Conservation (phyloP, 2,329 filamentous ascomycete genomes). For the Diaporthe velutina region DNA sequence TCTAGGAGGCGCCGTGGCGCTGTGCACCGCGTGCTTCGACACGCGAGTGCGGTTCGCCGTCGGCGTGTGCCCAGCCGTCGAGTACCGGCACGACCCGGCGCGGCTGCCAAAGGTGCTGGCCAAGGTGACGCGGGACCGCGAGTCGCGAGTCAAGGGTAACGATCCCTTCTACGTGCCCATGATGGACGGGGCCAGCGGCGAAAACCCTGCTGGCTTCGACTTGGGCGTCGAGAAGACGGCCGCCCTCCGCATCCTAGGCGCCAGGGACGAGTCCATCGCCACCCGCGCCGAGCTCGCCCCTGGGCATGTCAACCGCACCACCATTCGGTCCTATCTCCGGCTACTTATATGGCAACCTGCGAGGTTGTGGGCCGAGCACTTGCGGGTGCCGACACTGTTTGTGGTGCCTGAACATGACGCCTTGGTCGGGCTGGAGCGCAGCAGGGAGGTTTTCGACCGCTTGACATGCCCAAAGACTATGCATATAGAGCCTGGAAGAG, state of each 20-base stretch:
- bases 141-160: constrained; percentile 28
- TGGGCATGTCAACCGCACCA: not conserved
- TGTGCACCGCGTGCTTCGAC: constrained; percentile 49
- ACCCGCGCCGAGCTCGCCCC: not conserved
- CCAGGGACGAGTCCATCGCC: no score
- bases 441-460: no score
- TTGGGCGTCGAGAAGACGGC: not conserved
- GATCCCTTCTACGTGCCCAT: constrained; percentile 18
- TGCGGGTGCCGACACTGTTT: not conserved
- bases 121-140: constrained; percentile 41
- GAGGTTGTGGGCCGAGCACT: not conserved
- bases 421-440: no score
- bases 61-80: constrained; percentile 22
- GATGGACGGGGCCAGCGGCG: not conserved
- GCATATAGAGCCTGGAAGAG: no score
- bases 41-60: constrained; percentile 46
- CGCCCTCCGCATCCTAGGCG: no score
- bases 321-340: not conserved
- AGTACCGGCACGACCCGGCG: not conserved
- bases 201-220: constrained; percentile 26
- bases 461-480: no score
- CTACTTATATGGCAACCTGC: constrained; percentile 27
- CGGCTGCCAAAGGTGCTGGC: not conserved
- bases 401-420: not conserved
- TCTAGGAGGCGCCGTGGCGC: constrained; percentile 45